phyloP scores from a whole-genome alignment of 148 eudicot genomes.

The Beta vulgaris region DNA sequence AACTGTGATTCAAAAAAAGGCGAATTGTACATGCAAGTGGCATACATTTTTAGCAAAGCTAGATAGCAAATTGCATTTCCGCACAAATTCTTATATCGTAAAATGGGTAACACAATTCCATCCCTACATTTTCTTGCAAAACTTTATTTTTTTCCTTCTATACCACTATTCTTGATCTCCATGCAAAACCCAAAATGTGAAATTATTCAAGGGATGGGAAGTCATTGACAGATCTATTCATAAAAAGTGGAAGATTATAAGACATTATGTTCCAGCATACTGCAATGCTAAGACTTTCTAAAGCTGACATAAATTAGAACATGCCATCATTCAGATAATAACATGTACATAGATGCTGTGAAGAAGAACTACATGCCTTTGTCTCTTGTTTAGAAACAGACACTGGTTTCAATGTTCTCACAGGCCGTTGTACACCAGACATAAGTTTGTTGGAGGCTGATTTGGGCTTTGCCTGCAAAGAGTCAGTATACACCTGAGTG shows the following conservation, averaged over 20 bases:
- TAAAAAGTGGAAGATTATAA: neutral
- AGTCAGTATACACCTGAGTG: conserved; percentile 5
- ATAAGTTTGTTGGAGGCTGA: conserved; percentile 40
- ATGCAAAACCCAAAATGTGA: neutral
- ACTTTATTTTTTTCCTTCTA: too few relatives aligned
- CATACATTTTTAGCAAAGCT: too few relatives aligned
- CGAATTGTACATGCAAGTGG: too few relatives aligned
- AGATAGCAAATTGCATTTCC: too few relatives aligned
- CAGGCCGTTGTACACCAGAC: conserved; percentile 35
- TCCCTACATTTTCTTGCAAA: too few relatives aligned
- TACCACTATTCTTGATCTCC: neutral
- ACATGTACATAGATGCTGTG: neutral
- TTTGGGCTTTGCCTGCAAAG: conserved; percentile 47
- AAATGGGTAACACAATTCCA: too few relatives aligned
- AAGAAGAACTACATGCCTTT: conserved; percentile 39
- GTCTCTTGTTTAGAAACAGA: conserved; percentile 39
- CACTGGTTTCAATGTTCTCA: conserved; percentile 39
- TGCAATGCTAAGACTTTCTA: neutral
- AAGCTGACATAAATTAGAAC: neutral
- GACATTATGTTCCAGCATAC: neutral
- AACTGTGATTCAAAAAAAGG: too few relatives aligned
- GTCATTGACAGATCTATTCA: neutral
- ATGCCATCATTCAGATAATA: neutral
- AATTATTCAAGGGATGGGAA: neutral
- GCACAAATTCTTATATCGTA: too few relatives aligned